A percentile compares a stretch with the other conserved stretches of the same genome.
Conservation (phyloP, 495 filamentous ascomycete species). For the Aspergillus nidulans region DNA sequence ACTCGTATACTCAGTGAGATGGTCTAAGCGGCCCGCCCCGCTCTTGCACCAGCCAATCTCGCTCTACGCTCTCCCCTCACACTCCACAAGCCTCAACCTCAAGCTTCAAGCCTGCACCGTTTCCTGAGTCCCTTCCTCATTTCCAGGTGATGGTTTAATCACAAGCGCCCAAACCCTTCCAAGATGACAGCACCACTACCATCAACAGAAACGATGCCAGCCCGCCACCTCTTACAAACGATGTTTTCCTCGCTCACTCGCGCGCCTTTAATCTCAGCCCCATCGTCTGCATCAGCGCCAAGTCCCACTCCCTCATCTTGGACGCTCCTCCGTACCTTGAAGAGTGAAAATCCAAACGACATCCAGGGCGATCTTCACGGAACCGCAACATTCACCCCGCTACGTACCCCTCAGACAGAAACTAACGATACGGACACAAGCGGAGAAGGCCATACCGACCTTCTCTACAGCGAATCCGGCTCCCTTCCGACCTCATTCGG, state of each 20-base stretch:
- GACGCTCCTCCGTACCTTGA: constrained; percentile 39
- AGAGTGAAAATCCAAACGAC: constrained; percentile 40
- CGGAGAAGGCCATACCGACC: constrained; percentile 19
- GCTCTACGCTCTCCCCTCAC: too few species aligned
- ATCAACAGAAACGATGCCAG: background rate
- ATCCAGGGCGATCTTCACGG: constrained; percentile 39
- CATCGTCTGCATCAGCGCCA: background rate
- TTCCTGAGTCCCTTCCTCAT: too few species aligned
- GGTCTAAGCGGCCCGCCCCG: too few species aligned
- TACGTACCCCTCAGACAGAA: constrained; percentile 10
- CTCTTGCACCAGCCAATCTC: too few species aligned
- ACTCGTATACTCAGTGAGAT: too few species aligned
- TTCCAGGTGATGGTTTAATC: too few species aligned
- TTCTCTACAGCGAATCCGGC: constrained; percentile 45
- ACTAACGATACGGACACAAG: background rate
- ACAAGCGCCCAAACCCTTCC: background rate
- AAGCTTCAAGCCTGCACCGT: too few species aligned
- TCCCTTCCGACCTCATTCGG: constrained; percentile 28
- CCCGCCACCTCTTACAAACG: constrained; percentile 6
- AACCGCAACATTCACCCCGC: constrained; percentile 35
- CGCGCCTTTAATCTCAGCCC: background rate
- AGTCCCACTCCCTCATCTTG: constrained; percentile 22
- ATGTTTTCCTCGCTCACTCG: constrained; percentile 32
- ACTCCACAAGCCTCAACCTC: too few species aligned
- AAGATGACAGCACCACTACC: background rate